phyloP scores from a whole-genome alignment of 1,284 basidiomycete genomes.

The Ceratobasidium sp. region DNA sequence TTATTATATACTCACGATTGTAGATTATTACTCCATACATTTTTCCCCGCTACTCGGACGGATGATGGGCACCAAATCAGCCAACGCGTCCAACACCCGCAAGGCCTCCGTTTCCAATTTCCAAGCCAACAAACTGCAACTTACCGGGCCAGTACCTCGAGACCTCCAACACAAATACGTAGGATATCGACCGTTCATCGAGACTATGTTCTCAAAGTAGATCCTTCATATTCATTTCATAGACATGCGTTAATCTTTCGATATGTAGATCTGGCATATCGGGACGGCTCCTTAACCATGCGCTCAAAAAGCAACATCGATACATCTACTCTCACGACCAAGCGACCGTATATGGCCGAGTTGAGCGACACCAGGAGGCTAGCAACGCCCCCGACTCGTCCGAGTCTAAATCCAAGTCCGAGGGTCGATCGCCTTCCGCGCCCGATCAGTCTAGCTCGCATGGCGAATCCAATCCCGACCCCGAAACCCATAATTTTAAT shows the following conservation, averaged over 20 bases:
- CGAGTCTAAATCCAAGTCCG: background rate
- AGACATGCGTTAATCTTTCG: background rate
- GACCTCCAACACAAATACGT: conserved; percentile 57
- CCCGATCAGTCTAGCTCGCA: too few relatives aligned
- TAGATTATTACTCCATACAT: conserved; percentile 49
- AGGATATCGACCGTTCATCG: conserved; percentile 55
- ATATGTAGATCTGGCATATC: conserved; percentile 46
- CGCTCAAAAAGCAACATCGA: conserved; percentile 55
- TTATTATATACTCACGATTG: background rate
- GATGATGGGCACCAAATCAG: conserved; percentile 42
- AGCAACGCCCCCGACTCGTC: background rate
- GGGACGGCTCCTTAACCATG: conserved; percentile 52
- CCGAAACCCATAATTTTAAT: conserved; percentile 33
- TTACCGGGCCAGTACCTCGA: conserved; percentile 55
- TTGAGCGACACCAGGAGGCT: conserved; percentile 40
- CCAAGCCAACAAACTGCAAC: conserved; percentile 56
- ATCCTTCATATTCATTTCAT: background rate
- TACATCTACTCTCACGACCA: conserved; percentile 55
- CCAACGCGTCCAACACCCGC: conserved; percentile 32
- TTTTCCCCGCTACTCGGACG: conserved; percentile 49
- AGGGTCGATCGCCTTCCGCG: background rate
- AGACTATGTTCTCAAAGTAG: conserved; percentile 52
- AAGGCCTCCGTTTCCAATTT: conserved; percentile 49
- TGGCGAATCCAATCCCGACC: background rate
- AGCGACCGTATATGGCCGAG: conserved; percentile 52